These are phyloP conservation scores for Syzygium jambos DNA, from an alignment of 345 rosid species.

Conservation along the genomic window DNA sequence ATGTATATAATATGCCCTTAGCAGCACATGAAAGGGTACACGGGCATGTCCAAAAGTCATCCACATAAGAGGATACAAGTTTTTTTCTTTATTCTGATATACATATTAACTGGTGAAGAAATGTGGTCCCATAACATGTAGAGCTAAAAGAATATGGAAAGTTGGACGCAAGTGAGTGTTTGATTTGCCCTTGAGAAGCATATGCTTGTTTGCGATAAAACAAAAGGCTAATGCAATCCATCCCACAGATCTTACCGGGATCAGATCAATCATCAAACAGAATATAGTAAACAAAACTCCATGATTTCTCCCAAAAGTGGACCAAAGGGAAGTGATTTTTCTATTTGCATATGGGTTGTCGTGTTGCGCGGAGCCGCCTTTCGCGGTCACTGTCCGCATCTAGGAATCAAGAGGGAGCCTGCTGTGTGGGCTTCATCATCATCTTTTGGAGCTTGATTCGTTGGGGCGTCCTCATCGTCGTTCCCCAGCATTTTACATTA, in stretches of 20 bases:
- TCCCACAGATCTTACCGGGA: neutral
- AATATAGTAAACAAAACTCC: neutral
- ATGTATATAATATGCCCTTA: neutral
- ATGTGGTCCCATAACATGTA: neutral
- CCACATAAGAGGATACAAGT: neutral
- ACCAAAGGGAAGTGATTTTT: neutral
- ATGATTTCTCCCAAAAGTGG: neutral
- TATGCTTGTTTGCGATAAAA: neutral
- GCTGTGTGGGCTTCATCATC: neutral
- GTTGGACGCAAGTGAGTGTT: neutral
- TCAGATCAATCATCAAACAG: neutral
- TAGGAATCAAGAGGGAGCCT: neutral
- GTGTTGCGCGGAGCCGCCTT: neutral
- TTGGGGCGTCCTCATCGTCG: neutral
- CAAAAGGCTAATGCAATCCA: neutral
- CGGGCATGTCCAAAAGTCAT: neutral
- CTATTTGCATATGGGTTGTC: neutral
- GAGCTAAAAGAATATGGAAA: neutral
- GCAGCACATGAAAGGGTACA: neutral
- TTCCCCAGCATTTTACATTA: neutral
- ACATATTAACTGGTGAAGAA: neutral
- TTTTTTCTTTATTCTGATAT: neutral
- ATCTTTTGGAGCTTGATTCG: neutral
- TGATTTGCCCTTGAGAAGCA: neutral
- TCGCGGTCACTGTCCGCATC: neutral